Conservation (phyloP, 352 stramenopile genomes). For the Phytophthora aleatoria region DNA sequence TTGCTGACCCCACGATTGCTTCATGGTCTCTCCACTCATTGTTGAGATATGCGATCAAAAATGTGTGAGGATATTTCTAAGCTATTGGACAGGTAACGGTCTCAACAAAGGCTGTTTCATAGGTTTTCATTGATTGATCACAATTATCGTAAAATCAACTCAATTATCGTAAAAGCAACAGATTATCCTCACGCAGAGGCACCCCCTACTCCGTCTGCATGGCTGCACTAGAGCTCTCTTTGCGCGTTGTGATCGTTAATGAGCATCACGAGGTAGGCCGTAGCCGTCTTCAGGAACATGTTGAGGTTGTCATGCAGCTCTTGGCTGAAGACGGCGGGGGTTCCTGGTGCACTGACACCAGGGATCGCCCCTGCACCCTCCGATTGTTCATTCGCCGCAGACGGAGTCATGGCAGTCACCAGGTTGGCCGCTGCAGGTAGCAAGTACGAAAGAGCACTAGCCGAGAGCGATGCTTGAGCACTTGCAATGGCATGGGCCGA, state of each 20-base stretch:
- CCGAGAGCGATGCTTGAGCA: constrained; percentile 28
- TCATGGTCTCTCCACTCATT: constrained; percentile 20
- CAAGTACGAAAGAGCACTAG: constrained; percentile 38
- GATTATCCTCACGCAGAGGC: neutral
- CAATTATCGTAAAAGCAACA: constrained; percentile 7
- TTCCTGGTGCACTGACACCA: neutral
- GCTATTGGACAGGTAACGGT: constrained; percentile 19
- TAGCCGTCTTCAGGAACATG: constrained; percentile 47
- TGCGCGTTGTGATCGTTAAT: constrained; percentile 40
- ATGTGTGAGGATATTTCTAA: constrained; percentile 10
- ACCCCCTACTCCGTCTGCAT: neutral
- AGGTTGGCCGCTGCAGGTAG: constrained; percentile 31
- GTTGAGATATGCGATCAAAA: neutral
- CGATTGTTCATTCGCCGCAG: constrained; percentile 12
- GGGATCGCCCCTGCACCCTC: neutral
- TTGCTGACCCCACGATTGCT: constrained; percentile 27
- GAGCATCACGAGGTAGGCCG: constrained; percentile 45
- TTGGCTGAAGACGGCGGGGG: constrained; percentile 29
- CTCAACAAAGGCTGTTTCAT: constrained; percentile 8
- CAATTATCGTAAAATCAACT: constrained; percentile 8
- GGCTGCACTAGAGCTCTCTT: neutral
- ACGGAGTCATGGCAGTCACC: constrained; percentile 10
- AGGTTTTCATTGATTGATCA: neutral
- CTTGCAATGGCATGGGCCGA: constrained; percentile 27
- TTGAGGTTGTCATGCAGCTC: constrained; percentile 47